These are phyloP conservation scores for Kurtzmaniella fragi DNA, from an alignment of 805 yeast species.

Conservation along the genomic window DNA sequence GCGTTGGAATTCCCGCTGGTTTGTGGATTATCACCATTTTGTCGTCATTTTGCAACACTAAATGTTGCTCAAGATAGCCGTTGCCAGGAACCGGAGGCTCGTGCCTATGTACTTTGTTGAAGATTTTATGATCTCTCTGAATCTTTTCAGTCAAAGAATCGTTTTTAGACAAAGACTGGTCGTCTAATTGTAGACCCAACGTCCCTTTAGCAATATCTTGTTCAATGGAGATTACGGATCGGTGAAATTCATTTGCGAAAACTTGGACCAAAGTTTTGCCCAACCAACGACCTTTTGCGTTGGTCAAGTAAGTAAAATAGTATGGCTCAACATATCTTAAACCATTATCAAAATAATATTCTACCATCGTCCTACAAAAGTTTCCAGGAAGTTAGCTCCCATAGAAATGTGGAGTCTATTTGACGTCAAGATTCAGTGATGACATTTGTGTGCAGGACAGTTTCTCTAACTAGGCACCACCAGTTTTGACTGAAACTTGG, in stretches of 20 bases:
- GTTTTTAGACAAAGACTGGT: too few relatives aligned
- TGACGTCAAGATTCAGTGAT: too few relatives aligned
- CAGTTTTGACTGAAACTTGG: too few relatives aligned
- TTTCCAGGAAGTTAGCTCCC: too few relatives aligned
- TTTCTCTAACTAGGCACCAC: too few relatives aligned
- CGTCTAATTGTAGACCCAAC: too few relatives aligned
- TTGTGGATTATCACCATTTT: constrained; percentile 42
- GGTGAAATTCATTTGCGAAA: constrained; percentile 31
- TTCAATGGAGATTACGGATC: constrained; percentile 4
- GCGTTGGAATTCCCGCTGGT: constrained; percentile 52
- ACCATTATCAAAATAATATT: constrained; percentile 19
- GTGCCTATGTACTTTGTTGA: constrained; percentile 35
- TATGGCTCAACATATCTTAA: constrained; percentile 34
- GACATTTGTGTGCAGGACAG: too few relatives aligned
- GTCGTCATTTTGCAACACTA: constrained; percentile 31
- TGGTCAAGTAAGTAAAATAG: constrained; percentile 24
- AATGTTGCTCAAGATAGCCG: constrained; percentile 8
- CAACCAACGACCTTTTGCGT: constrained; percentile 35
- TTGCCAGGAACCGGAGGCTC: constrained; percentile 35
- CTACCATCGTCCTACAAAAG: not conserved
- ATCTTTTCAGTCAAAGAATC: constrained; percentile 3
- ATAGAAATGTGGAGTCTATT: too few relatives aligned
- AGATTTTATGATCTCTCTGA: constrained; percentile 23
- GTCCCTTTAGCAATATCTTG: too few relatives aligned
- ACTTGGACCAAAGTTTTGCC: constrained; percentile 27